Evolutionary conservation across 2,329 filamentous ascomycete species (phyloP), one percentile per base, ranked within the genome.

Genomic region (Aureobasidium namibiae): DNA sequence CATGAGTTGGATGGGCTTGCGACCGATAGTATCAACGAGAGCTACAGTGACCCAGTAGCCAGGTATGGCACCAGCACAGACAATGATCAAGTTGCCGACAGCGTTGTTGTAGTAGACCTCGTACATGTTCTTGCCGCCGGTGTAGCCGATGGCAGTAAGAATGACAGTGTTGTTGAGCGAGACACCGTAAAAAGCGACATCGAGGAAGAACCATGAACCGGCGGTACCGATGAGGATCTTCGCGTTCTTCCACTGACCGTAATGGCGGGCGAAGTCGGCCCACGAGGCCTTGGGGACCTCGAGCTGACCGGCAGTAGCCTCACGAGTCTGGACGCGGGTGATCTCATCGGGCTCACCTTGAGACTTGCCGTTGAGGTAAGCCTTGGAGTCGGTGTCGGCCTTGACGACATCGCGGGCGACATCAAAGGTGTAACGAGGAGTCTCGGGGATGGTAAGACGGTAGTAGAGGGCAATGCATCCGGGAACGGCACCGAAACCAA

Each of bases 351-450:
- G 80, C 9, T 80, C 68, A 41, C 85, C 86, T 66, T 87, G 82
- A 8, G 73, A 70, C 70, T 82, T 80, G 61, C 88, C 87, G 33
- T 76, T 76, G 57, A 90, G 82, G 73, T 92, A 94, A n/a, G 86
- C 85, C 68, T 85, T 82, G 65, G 87, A 82, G 64, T 94, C 89
- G 48, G 82, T 83, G 56, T 84, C 80, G 42, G 83, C 90, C 76
- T 90, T 86, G 66, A 89, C 82, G 39, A 90, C 80, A 67, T 94
- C 88, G 44, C 83, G 84, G 53, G 84, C 81, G 23, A 94, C 82
- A 69, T 94, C 89, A 66, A 94, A 92, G 29, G 90, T 94, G 75
- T 94, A 95, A 29, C 90, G 87, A 56, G 90, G 89, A 34, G 89
- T 92, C 75, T 95, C 90, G 24, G 90, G 90, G 64, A 95, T 92